Conservation (phyloP, 2,329 filamentous ascomycete genomes). For the Didymella exigua region DNA sequence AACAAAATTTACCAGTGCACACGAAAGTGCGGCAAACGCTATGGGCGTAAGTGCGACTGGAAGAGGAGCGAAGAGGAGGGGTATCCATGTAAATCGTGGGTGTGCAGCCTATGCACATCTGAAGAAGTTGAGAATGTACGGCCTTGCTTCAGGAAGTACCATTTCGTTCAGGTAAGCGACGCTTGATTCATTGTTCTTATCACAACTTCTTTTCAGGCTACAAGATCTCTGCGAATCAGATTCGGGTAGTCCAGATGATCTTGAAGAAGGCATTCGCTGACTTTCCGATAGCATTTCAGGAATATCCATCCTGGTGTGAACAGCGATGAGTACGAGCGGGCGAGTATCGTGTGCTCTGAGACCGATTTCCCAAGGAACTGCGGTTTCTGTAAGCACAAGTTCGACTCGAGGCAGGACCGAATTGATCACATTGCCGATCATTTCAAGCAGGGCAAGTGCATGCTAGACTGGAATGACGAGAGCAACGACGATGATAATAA, state of each 20-base stretch:
- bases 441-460: constrained; percentile 47
- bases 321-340: constrained; percentile 39
- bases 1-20: constrained; percentile 49
- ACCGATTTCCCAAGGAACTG: constrained; percentile 45
- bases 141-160: constrained; percentile 46
- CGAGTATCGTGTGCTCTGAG: constrained; percentile 40
- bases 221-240: background rate
- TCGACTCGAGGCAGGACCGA: constrained; percentile 42
- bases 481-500: constrained; percentile 30
- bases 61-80: constrained; percentile 48
- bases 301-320: constrained; percentile 46
- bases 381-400: constrained; percentile 45
- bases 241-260: too few relatives aligned
- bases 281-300: constrained; percentile 38
- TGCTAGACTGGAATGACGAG: constrained; percentile 47
- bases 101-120: constrained; percentile 41
- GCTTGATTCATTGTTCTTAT: background rate
- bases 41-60: constrained; percentile 48
- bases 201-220: background rate
- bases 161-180: constrained; percentile 39
- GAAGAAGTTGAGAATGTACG: constrained; percentile 44
- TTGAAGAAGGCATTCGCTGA: background rate
- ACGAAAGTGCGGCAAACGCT: constrained; percentile 46
- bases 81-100: constrained; percentile 45
- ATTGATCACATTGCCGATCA: constrained; percentile 49